Evolutionary conservation across 2,329 filamentous ascomycete genomes (phyloP).

Genomic region (Fusarium drepaniforme): DNA sequence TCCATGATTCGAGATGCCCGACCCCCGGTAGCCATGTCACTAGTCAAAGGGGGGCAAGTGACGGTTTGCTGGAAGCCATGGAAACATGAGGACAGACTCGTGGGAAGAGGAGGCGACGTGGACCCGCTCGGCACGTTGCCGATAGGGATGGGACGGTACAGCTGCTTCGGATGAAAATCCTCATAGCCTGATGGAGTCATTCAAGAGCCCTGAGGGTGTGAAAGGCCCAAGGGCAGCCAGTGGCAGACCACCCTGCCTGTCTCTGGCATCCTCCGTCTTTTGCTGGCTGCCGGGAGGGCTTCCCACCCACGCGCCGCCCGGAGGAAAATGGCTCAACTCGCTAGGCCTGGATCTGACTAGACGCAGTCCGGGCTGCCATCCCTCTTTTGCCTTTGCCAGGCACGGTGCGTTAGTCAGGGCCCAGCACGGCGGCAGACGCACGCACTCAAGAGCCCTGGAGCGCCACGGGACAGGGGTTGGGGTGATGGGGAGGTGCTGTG

Average conservation of each 20-base stretch:
- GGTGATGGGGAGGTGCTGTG: constrained; percentile 22
- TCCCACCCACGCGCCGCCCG: constrained; percentile 1
- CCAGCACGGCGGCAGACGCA: constrained; percentile 39
- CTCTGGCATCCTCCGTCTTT: constrained; percentile 13
- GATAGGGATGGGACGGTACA: constrained; percentile 18
- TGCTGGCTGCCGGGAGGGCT: background rate
- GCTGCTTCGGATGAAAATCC: constrained; percentile 25
- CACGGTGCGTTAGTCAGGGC: constrained; percentile 46
- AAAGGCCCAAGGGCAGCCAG: constrained; percentile 27
- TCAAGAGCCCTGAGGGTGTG: constrained; percentile 16
- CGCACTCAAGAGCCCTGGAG: constrained; percentile 38
- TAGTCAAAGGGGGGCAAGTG: constrained; percentile 25
- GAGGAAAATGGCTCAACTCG: constrained; percentile 44
- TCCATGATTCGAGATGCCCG: constrained; percentile 40
- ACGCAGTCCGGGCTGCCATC: constrained; percentile 12
- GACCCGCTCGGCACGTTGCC: constrained; percentile 40
- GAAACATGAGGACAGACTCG: constrained; percentile 1
- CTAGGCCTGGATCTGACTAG: constrained; percentile 29
- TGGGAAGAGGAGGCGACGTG: constrained; percentile 11
- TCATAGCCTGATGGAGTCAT: constrained; percentile 4
- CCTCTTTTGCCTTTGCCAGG: constrained; percentile 23
- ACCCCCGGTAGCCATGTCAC: constrained; percentile 24
- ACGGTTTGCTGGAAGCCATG: background rate
- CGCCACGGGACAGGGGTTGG: constrained; percentile 4
- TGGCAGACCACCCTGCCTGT: background rate